A percentile compares a stretch with the other conserved stretches of the same genome.
These are phyloP conservation scores for Fonsecaea monophora DNA, from an alignment of 2,329 filamentous ascomycete species.

Conservation along the genomic window DNA sequence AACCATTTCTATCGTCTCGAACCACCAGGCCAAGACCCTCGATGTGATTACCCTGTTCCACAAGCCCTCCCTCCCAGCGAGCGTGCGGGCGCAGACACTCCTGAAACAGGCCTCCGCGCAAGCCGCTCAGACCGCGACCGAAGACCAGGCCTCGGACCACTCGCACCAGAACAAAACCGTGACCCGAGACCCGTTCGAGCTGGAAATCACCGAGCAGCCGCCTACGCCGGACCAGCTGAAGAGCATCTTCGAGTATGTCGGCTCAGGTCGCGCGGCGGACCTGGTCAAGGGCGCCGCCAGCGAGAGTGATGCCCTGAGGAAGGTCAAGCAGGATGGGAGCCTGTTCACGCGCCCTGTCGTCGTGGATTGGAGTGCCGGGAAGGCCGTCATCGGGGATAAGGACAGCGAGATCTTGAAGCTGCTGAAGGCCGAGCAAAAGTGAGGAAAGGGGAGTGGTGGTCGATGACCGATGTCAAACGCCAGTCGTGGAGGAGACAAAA, in stretches of 20 bases:
- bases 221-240: conserved; percentile 84
- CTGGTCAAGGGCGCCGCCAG: conserved; percentile 77
- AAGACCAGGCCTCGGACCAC: conserved; percentile 76
- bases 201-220: conserved; percentile 79
- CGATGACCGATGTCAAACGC: background rate
- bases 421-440: conserved; percentile 57
- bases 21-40: conserved; percentile 72
- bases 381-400: conserved; percentile 75
- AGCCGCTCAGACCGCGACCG: conserved; percentile 70
- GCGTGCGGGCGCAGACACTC: conserved; percentile 73
- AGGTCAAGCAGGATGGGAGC: conserved; percentile 72
- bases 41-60: conserved; percentile 98
- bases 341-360: conserved; percentile 80
- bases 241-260: conserved; percentile 84
- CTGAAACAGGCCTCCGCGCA: conserved; percentile 81
- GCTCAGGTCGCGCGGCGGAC: conserved; percentile 64
- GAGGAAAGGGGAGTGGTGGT: background rate
- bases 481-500: background rate
- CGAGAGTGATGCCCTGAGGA: conserved; percentile 78
- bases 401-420: conserved; percentile 90
- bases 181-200: conserved; percentile 76
- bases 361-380: conserved; percentile 94
- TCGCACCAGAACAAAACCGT: conserved; percentile 61
- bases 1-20: background rate
- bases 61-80: conserved; percentile 75